A percentile compares a stretch with the other conserved stretches of the same genome.
These are phyloP conservation scores for Fusarium sp. DNA, from an alignment of 2,329 filamentous ascomycete species.

Conservation along the genomic window DNA sequence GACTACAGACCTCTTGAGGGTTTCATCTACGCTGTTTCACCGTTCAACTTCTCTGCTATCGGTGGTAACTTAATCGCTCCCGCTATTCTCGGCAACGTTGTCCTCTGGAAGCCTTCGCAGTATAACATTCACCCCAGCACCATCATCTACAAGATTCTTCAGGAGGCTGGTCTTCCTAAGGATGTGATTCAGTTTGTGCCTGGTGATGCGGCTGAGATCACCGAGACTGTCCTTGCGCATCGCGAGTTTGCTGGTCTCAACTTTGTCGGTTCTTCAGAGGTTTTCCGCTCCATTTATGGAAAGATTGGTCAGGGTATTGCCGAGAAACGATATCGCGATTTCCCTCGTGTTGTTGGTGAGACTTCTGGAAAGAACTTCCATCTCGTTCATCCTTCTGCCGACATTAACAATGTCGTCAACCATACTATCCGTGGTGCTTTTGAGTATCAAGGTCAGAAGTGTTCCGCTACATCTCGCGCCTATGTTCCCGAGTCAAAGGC, in stretches of 20 bases:
- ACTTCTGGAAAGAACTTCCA: constrained; percentile 97
- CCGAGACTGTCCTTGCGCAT: constrained; percentile 79
- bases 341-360: constrained; percentile 90
- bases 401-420: constrained; percentile 82
- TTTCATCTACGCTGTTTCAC: constrained; percentile 92
- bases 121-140: constrained; percentile 87
- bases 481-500: constrained; percentile 84
- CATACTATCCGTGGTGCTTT: constrained; percentile 89
- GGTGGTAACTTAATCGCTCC: constrained; percentile 87
- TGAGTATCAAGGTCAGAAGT: constrained; percentile 93
- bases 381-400: constrained; percentile 80
- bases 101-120: constrained; percentile 95
- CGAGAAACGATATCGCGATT: constrained; percentile 83
- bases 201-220: constrained; percentile 86
- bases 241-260: constrained; percentile 89
- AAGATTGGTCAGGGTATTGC: constrained; percentile 85
- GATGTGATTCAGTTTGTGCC: constrained; percentile 95
- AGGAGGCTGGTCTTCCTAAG: constrained; percentile 88
- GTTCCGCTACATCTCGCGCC: constrained; percentile 82
- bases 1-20: constrained; percentile 94
- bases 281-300: constrained; percentile 90
- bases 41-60: constrained; percentile 98
- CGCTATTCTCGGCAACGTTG: constrained; percentile 92
- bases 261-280: constrained; percentile 91
- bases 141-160: constrained; percentile 88